Evolutionary conservation across 2,329 filamentous ascomycete species (phyloP), one percentile per base, ranked within the genome.

Genomic region (Tolypocladium endophyticum): DNA sequence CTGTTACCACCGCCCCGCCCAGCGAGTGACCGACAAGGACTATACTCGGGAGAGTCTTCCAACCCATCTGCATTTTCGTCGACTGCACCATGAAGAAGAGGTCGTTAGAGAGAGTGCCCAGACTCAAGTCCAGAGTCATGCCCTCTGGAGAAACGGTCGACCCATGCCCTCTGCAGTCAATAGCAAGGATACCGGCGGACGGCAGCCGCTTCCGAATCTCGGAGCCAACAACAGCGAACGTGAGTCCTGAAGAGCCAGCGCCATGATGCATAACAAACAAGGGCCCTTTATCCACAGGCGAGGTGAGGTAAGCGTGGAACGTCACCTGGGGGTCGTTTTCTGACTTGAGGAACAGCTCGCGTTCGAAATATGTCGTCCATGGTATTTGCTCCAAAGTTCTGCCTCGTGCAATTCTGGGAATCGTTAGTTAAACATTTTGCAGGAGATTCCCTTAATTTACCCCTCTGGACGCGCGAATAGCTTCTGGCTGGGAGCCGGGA

Each of bases 241-340:
- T 96, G 61, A 97, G 82, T 8, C 89, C 95, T 0, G 92, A 96
- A 4, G 92, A 96, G 20, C 94, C 94, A 47, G 90, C 94, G 45
- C 94, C 94, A 74, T 99, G 94, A 71, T 99, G 94, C 75, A 89
- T 90, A 61, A 97, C 88, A 73, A 99, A 92, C 6, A 99, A 79
- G 0, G 93, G 92, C 0, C 88, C 90, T 62, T 82, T 81, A 43
- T 81, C 86, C 50, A 81, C 81, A 11, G 93, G 92, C 0, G 92
- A 91, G 25, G 86, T 96, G 52, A 97, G 79, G 72, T 97, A 97
- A 60, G 85, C 89, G 77, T 99, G 94, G 70, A 92, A 88, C 57
- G 79, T 83, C 50, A 90, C 82, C 28, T 76, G 65, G 16, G 71
- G 68, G 14, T 72, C 71, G 41, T 73, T 68, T 55, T 75, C 71